Base-by-base conservation (phyloP, 192 early-diverging fungal genomes). In the Dimargaris verticillata region DNA sequence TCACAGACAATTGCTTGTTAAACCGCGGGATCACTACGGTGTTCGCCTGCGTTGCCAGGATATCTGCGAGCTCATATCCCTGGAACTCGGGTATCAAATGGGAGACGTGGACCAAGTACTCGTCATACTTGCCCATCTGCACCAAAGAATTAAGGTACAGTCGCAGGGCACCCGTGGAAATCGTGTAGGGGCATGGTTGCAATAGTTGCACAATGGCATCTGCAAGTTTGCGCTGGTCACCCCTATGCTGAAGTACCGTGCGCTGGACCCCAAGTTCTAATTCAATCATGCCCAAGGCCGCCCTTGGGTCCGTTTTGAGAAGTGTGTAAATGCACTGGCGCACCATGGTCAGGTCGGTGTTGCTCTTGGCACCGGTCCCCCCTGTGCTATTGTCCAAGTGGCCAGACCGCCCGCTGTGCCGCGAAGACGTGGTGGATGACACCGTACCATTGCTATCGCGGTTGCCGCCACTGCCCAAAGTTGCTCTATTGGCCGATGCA, bases 121-220 rank as follows among this genome's bases (percentile, higher is more conserved):
- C 72, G 58, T 77, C 75, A 53, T 72, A 73, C 2, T 52, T 63
- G 13, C 75, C 72, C 67, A 66, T 72, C 3, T 71, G 72, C 26
- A 77, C 64, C 24, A 77, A 62, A 33, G 75, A 69, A 43, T 77
- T 77, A 14, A 77, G 70, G 38, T 70, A 77, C 53, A 77, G 47
- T 0, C 75, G 75, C 54, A 77, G 69, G 2, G 72, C 72, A 52
- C 75, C 72, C 43, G 72, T 69, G 28, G 75, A 77, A 52, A 77
- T 28, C 44, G 75, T 77, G 0, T 69, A 73, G 24, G 72, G 69
- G 70, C 66, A 28, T 65, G 75, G 28, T 61, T 73, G 42, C 67
- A 77, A 58, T 7, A 64, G 59, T 0, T 38, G 12, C 14, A 73
- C 70, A 24, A 77, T 71, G 18, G 64, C 62, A 17, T 73, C 69